phyloP scores from a whole-genome alignment of 495 filamentous ascomycete genomes.

The Delitschia confertaspora region DNA sequence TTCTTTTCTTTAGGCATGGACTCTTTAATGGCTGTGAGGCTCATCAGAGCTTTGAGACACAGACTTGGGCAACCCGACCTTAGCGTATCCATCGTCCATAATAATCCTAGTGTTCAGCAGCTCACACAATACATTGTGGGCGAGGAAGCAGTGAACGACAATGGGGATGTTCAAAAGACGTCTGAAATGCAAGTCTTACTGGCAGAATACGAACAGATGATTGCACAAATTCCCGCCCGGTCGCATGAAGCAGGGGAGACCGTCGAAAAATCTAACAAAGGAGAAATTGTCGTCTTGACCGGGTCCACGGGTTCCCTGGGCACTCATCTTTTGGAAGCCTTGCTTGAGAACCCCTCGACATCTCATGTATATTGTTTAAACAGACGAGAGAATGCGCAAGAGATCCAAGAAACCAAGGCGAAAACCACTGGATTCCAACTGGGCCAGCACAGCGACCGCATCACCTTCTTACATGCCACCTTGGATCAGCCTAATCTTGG shows the following conservation, averaged over 20 bases:
- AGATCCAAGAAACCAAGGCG: not conserved
- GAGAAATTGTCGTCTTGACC: conserved; percentile 24
- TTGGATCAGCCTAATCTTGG: conserved; percentile 2
- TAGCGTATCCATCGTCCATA: not conserved
- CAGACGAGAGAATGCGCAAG: conserved; percentile 4
- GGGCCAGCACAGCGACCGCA: not conserved
- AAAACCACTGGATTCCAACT: not conserved
- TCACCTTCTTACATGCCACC: conserved; percentile 1
- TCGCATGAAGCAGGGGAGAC: too few relatives aligned
- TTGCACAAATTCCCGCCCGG: too few relatives aligned
- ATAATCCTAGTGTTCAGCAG: conserved; percentile 5
- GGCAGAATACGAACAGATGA: too few relatives aligned
- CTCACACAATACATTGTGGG: not conserved
- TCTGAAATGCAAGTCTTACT: not conserved
- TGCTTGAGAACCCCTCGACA: conserved; percentile 10
- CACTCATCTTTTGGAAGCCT: conserved; percentile 23
- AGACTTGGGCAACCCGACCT: not conserved
- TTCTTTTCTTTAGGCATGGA: conserved; percentile 8
- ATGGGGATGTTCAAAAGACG: not conserved
- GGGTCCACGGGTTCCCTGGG: conserved; percentile 34
- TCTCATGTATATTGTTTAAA: conserved; percentile 25
- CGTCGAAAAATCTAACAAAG: too few relatives aligned
- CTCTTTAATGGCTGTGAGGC: conserved; percentile 4
- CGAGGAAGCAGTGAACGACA: not conserved
- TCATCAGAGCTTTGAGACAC: not conserved